These are phyloP conservation scores for Ceratocystis lukuohia DNA, from an alignment of 2,329 filamentous ascomycete genomes.

Conservation along the genomic window DNA sequence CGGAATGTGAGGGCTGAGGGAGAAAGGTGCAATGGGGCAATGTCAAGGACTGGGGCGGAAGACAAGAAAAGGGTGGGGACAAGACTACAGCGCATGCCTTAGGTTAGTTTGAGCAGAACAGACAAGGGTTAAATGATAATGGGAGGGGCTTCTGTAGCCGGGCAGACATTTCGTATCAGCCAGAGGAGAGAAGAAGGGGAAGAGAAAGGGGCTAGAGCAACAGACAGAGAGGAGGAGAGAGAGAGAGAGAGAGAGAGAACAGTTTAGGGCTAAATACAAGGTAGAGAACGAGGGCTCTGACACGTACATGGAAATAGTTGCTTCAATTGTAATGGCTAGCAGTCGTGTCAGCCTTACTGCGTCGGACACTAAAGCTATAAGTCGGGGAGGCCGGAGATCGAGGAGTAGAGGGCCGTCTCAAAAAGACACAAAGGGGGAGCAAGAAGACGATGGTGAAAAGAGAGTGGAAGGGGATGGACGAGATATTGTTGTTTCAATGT, in stretches of 20 bases:
- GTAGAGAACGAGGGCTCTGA: background rate
- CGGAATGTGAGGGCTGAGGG: too few species aligned
- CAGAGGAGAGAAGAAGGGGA: background rate
- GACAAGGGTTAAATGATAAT: background rate
- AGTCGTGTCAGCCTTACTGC: background rate
- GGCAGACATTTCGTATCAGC: background rate
- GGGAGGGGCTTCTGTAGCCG: background rate
- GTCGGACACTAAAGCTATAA: background rate
- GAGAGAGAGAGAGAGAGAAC: background rate
- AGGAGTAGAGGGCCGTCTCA: background rate
- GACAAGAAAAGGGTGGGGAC: too few species aligned
- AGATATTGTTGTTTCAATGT: background rate
- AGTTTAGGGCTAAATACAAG: background rate
- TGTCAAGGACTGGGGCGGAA: too few species aligned
- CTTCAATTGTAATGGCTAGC: background rate
- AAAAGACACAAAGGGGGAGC: background rate
- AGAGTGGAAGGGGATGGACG: too few species aligned
- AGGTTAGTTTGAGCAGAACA: background rate
- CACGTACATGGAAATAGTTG: background rate
- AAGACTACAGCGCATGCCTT: background rate
- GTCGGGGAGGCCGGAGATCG: background rate
- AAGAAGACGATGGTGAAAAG: too few species aligned
- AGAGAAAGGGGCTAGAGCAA: background rate
- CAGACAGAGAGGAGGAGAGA: background rate
- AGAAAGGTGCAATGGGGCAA: too few species aligned